Base-by-base conservation (phyloP, 257 asterid species). In the Rubia yunnanensis region DNA sequence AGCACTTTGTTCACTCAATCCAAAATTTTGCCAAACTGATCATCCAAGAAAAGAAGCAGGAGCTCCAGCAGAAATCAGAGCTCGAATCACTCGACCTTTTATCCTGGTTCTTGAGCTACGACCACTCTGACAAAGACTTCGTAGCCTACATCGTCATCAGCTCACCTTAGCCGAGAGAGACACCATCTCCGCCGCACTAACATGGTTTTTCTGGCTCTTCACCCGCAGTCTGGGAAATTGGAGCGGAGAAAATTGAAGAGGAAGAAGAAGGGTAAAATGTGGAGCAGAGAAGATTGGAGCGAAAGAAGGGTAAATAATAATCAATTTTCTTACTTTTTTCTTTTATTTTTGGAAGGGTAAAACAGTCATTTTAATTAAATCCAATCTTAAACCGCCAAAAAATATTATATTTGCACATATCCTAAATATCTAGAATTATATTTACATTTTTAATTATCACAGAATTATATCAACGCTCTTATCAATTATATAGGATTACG, bases 151-250 rank as follows among this genome's bases (percentile, higher is more conserved):
- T 88, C 1, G 85, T 86, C 7, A 79, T 88, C 24, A 84, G 85
- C 69, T 88, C 67, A 82, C 86, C 9, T 20, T 86, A 5, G 94
- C 96, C 0, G 96, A 94, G 0, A 77, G 86, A 0, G 96, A 88
- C 71, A 84, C 94, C 0, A 77, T 89, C 0, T 84, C 94, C 0
- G 84, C 91, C 0, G 89, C 94, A 0, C 64, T 88, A 38, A 80
- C 87, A 0, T 88, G 94, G 96, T 86, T 82, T 54, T 88, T 86
- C 73, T 88, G 88, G 91, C 24, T 80, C 55, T 18, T 84, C 17
- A 70, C 44, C 24, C n/a, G n/a, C n/a, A n/a, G n/a, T n/a, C n/a
- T n/a, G 28, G 68, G 0, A 32, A 79, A 18, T 83, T 73, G 0
- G 92, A 83, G 35, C 18, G 26, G 0, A 75, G 79, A 49, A 70